Evolutionary conservation across 208 protist species (phyloP).

Genomic region (Naegleria lovaniensis): DNA sequence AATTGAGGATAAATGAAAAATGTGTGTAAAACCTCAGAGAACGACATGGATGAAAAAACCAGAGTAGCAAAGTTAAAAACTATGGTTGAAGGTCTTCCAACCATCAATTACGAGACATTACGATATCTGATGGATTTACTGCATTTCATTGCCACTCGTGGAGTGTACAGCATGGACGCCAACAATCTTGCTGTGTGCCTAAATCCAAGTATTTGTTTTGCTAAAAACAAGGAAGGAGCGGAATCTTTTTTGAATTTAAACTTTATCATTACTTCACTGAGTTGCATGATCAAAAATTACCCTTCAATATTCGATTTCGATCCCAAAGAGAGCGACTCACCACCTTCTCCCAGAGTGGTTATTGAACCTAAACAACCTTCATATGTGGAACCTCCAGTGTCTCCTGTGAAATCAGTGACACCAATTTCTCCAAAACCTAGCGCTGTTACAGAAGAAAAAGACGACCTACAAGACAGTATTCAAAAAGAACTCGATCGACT

Average conservation of each 20-base stretch:
- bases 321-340: neutral
- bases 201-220: neutral
- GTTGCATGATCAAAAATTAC: neutral
- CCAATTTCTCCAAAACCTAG: neutral
- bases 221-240: neutral
- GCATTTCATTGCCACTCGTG: neutral
- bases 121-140: neutral
- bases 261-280: neutral
- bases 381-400: neutral
- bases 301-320: neutral
- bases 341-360: neutral
- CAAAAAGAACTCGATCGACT: neutral
- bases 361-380: neutral
- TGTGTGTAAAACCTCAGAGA: neutral
- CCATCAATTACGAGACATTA: neutral
- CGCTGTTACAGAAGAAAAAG: neutral
- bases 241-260: neutral
- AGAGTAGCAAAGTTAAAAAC: neutral
- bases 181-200: conserved; percentile 3
- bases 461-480: neutral
- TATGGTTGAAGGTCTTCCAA: neutral
- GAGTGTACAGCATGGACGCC: neutral
- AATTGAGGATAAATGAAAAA: neutral
- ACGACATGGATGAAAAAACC: neutral
- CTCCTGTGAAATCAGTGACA: neutral